Conservation (phyloP, 2,329 filamentous ascomycete species). For the Dothidotthia symphoricarpi region DNA sequence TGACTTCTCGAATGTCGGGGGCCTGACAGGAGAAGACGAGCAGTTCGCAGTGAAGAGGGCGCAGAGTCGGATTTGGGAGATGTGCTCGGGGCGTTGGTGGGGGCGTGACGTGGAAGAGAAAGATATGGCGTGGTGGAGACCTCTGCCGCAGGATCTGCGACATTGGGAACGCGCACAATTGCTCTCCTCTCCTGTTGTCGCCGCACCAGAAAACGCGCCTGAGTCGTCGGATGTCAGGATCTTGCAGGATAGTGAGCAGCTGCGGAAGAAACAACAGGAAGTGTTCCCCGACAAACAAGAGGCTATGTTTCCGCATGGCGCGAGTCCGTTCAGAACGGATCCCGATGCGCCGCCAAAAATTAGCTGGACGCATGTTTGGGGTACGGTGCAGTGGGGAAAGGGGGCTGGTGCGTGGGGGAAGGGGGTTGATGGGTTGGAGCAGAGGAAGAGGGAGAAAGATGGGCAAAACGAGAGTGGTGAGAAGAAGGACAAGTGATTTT, state of each 20-base stretch:
- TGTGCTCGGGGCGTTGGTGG: slow-evolving; percentile 74
- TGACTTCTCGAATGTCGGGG: slow-evolving; percentile 66
- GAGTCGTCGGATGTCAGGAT: slow-evolving; percentile 12
- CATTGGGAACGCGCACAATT: slow-evolving; percentile 58
- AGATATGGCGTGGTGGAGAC: slow-evolving; percentile 64
- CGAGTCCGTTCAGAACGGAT: slow-evolving; percentile 48
- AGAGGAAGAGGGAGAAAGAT: slow-evolving; percentile 38
- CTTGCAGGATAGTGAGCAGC: slow-evolving; percentile 17
- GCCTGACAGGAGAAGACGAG: slow-evolving; percentile 78
- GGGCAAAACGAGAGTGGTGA: background rate
- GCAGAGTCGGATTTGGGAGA: slow-evolving; percentile 75
- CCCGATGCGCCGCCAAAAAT: slow-evolving; percentile 52
- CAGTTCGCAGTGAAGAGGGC: slow-evolving; percentile 78
- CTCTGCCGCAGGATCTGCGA: slow-evolving; percentile 61
- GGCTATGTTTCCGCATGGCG: slow-evolving; percentile 44
- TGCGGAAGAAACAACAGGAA: slow-evolving; percentile 26
- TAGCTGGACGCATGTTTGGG: slow-evolving; percentile 55
- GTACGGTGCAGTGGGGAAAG: slow-evolving; percentile 54
- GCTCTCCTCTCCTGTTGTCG: slow-evolving; percentile 3
- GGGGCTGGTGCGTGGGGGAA: slow-evolving; percentile 54
- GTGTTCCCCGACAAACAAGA: slow-evolving; percentile 4
- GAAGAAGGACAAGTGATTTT: background rate
- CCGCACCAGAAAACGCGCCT: background rate
- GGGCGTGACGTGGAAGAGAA: slow-evolving; percentile 23
- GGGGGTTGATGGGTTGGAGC: slow-evolving; percentile 49